These are phyloP conservation scores for Massariosphaeria phaeospora DNA, from an alignment of 495 filamentous ascomycete species.

Conservation along the genomic window DNA sequence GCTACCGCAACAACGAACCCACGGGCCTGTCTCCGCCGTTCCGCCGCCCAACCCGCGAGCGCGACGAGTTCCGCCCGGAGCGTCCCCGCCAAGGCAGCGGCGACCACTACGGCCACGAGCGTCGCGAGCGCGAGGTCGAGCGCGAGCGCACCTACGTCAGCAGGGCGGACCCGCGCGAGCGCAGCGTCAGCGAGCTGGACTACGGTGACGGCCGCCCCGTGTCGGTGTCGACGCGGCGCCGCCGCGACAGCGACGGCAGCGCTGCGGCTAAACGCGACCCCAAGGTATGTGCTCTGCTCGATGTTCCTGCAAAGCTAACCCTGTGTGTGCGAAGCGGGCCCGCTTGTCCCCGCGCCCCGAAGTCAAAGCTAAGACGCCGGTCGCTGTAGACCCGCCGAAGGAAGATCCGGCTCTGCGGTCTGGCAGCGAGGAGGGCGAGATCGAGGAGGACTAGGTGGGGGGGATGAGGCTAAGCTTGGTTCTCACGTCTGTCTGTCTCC, in stretches of 20 bases:
- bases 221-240: slow-evolving; percentile 41
- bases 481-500: too few relatives aligned
- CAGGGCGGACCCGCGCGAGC: slow-evolving; percentile 58
- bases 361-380: slow-evolving; percentile 38
- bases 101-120: slow-evolving; percentile 63
- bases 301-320: slow-evolving; percentile 42
- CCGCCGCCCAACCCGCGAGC: slow-evolving; percentile 39
- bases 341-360: slow-evolving; percentile 58
- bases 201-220: slow-evolving; percentile 63
- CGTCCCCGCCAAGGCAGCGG: slow-evolving; percentile 28
- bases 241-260: slow-evolving; percentile 63
- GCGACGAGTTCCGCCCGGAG: slow-evolving; percentile 25
- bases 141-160: slow-evolving; percentile 78
- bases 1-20: slow-evolving; percentile 57
- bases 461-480: too few relatives aligned
- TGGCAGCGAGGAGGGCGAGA: slow-evolving; percentile 96
- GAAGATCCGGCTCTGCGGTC: slow-evolving; percentile 47
- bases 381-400: slow-evolving; percentile 40
- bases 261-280: slow-evolving; percentile 4
- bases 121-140: slow-evolving; percentile 76
- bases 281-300: slow-evolving; percentile 39
- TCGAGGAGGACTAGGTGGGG: slow-evolving; percentile 83
- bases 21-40: slow-evolving; percentile 37
- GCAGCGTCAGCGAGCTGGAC: slow-evolving; percentile 71
- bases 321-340: slow-evolving; percentile 51